phyloP scores from a whole-genome alignment of 257 asterid species.

The Penstemon davidsonii region DNA sequence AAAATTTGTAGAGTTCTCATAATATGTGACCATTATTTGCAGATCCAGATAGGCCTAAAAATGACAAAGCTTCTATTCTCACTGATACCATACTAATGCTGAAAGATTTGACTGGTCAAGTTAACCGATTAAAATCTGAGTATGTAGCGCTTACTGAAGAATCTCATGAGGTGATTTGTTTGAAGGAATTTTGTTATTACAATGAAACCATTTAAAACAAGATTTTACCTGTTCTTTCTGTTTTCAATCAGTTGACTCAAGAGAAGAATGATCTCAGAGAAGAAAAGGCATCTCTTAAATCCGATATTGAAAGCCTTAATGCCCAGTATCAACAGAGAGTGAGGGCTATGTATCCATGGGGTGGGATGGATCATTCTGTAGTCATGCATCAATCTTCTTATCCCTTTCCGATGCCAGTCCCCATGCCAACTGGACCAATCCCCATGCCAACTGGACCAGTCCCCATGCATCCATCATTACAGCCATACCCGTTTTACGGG shows the following conservation, averaged over 20 bases:
- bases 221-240: conserved; percentile 25
- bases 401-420: conserved; percentile 83
- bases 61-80: conserved; percentile 96
- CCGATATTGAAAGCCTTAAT: conserved; percentile 76
- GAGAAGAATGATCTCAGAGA: conserved; percentile 85
- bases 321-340: conserved; percentile 73
- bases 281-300: conserved; percentile 56
- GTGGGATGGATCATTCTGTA: conserved; percentile 85
- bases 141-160: conserved; percentile 78
- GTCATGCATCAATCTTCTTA: conserved; percentile 95
- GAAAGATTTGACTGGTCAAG: conserved; percentile 83
- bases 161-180: conserved; percentile 75
- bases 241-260: conserved; percentile 55
- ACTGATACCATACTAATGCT: conserved; percentile 86
- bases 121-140: conserved; percentile 80
- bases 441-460: conserved; percentile 85
- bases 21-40: conserved; percentile 37
- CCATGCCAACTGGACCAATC: conserved; percentile 81
- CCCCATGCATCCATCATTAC: conserved; percentile 89
- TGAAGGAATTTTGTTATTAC: not conserved
- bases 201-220: conserved; percentile 22
- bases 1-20: conserved; percentile 24
- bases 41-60: conserved; percentile 98
- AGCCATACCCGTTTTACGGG: conserved; percentile 79
- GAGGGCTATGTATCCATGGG: conserved; percentile 93